phyloP scores from a whole-genome alignment of 768 basidiomycete genomes.

The Tulasnella sp. region DNA sequence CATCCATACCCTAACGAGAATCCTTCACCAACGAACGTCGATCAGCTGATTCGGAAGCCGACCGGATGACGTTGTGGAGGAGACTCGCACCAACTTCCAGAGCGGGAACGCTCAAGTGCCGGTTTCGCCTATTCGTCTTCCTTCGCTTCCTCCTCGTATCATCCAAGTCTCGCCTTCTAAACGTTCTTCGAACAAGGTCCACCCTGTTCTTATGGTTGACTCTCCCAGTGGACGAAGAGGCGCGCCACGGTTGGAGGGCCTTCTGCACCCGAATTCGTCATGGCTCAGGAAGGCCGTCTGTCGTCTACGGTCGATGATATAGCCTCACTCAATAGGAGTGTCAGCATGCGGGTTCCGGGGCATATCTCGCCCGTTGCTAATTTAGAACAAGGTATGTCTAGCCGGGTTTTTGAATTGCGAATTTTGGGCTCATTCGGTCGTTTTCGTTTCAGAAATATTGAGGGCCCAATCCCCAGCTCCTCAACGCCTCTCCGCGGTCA shows the following conservation, averaged over 20 bases:
- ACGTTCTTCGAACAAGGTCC: constrained; percentile 1
- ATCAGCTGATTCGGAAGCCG: constrained; percentile 47
- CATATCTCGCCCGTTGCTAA: constrained; percentile 60
- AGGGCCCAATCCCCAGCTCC: constrained; percentile 31
- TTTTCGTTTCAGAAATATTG: constrained; percentile 8
- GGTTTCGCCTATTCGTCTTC: constrained; percentile 54
- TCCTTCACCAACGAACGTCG: constrained; percentile 23
- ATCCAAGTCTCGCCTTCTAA: not conserved
- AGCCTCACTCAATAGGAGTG: constrained; percentile 27
- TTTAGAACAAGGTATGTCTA: constrained; percentile 46
- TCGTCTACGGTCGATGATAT: constrained; percentile 33
- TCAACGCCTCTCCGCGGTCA: constrained; percentile 53
- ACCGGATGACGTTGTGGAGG: constrained; percentile 72
- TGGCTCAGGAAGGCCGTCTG: constrained; percentile 53
- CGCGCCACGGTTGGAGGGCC: not conserved
- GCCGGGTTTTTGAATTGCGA: too few relatives aligned
- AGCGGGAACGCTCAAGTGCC: constrained; percentile 43
- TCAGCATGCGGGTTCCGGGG: constrained; percentile 23
- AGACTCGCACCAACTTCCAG: constrained; percentile 61
- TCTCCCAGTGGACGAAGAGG: not conserved
- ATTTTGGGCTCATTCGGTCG: not conserved
- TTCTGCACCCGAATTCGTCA: constrained; percentile 28
- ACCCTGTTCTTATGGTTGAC: not conserved
- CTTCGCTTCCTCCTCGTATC: constrained; percentile 39
- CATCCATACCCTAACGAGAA: not conserved